phyloP scores from a whole-genome alignment of 2,329 filamentous ascomycete species.

The Zasmidium angulare region DNA sequence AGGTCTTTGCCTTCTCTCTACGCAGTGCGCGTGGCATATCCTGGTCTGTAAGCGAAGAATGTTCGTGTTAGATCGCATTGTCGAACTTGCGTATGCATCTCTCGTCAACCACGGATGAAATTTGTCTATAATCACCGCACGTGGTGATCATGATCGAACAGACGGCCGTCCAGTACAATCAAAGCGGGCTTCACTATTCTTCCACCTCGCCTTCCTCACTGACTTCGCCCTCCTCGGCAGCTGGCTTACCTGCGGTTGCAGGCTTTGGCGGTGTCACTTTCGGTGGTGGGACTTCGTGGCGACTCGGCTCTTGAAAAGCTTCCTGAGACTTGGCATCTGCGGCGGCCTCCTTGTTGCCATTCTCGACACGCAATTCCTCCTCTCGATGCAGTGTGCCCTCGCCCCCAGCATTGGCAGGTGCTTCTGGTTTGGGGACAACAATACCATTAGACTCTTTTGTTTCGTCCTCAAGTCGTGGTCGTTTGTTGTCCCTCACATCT shows the following conservation, averaged over 20 bases:
- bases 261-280: conserved; percentile 7
- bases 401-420: conserved; percentile 5
- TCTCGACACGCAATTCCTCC: conserved; percentile 28
- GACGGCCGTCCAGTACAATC: neutral
- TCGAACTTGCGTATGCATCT: too few species aligned
- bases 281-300: neutral
- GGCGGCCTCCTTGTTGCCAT: conserved; percentile 28
- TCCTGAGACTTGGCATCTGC: conserved; percentile 19
- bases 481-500: conserved; percentile 26
- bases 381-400: conserved; percentile 15
- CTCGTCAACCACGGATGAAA: too few species aligned
- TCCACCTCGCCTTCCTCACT: conserved; percentile 52
- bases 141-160: neutral
- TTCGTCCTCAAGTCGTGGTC: conserved; percentile 17
- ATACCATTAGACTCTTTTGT: conserved; percentile 7
- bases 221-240: conserved; percentile 30
- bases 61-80: too few species aligned
- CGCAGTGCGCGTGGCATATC: too few species aligned
- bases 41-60: too few species aligned
- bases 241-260: conserved; percentile 3
- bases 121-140: neutral
- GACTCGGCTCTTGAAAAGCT: conserved; percentile 1
- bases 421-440: conserved; percentile 10
- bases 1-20: too few species aligned
- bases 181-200: conserved; percentile 33